Evolutionary conservation across 495 filamentous ascomycete genomes (phyloP).

Genomic region (Penicillium psychrofluorescens): DNA sequence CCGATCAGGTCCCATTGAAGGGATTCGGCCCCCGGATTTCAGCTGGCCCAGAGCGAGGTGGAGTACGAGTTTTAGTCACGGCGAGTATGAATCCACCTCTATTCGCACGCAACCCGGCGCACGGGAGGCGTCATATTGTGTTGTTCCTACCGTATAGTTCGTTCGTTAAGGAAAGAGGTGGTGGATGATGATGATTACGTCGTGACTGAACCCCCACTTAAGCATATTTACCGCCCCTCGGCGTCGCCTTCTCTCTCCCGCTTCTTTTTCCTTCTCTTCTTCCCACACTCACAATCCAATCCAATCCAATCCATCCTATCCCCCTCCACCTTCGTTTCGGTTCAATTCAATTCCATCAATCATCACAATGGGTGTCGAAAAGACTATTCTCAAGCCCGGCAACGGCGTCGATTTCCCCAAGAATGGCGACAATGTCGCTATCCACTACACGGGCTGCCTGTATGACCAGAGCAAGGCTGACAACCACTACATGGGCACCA

Average conservation of each 20-base stretch:
- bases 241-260: constrained; percentile 8
- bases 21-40: no score
- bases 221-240: constrained; percentile 4
- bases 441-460: constrained; percentile 79
- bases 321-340: no score
- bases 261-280: constrained; percentile 1
- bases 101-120: no score
- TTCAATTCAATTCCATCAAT: not conserved
- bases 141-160: no score
- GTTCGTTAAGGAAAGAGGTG: not conserved
- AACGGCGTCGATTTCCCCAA: constrained; percentile 49
- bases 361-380: constrained; percentile 50
- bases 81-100: no score
- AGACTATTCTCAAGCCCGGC: constrained; percentile 35
- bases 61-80: no score
- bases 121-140: no score
- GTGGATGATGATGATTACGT: constrained; percentile 4
- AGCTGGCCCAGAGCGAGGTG: no score
- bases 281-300: not conserved
- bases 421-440: constrained; percentile 60
- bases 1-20: no score
- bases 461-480: constrained; percentile 49
- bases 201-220: constrained; percentile 8
- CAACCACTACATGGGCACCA: constrained; percentile 40
- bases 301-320: no score